Conservation (phyloP, 2,329 filamentous ascomycete species). For the Epichloe glyceriae region DNA sequence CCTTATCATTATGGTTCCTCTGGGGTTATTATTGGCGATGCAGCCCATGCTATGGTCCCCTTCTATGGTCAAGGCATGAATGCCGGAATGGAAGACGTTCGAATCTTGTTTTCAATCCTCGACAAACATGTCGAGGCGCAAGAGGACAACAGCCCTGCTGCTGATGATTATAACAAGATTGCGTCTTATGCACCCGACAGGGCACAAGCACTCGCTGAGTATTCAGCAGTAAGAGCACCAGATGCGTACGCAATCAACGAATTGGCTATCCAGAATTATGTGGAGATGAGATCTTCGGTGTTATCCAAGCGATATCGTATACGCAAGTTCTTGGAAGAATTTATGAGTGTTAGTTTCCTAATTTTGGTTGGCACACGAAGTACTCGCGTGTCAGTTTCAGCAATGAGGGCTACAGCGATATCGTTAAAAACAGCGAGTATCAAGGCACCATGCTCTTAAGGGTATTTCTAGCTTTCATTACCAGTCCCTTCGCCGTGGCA, state of each 20-base stretch:
- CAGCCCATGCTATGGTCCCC: constrained; percentile 93
- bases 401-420: constrained; percentile 80
- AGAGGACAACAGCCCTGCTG: constrained; percentile 27
- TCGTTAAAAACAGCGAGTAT: constrained; percentile 53
- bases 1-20: constrained; percentile 72
- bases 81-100: constrained; percentile 86
- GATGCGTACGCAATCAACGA: constrained; percentile 89
- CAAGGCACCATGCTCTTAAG: constrained; percentile 51
- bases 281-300: constrained; percentile 85
- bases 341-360: constrained; percentile 59
- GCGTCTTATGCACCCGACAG: constrained; percentile 42
- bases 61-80: constrained; percentile 99
- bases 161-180: constrained; percentile 19
- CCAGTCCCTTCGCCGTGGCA: constrained; percentile 18
- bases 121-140: constrained; percentile 48
- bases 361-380: constrained; percentile 79
- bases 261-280: constrained; percentile 79
- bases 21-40: constrained; percentile 80
- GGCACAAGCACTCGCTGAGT: constrained; percentile 55
- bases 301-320: constrained; percentile 63
- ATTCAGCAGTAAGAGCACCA: constrained; percentile 57
- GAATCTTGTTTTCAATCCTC: constrained; percentile 70
- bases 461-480: constrained; percentile 25
- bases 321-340: constrained; percentile 79
- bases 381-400: constrained; percentile 89